Evolutionary conservation across 2,329 filamentous ascomycete species (phyloP).

Genomic region (Blastomyces gilchristii): DNA sequence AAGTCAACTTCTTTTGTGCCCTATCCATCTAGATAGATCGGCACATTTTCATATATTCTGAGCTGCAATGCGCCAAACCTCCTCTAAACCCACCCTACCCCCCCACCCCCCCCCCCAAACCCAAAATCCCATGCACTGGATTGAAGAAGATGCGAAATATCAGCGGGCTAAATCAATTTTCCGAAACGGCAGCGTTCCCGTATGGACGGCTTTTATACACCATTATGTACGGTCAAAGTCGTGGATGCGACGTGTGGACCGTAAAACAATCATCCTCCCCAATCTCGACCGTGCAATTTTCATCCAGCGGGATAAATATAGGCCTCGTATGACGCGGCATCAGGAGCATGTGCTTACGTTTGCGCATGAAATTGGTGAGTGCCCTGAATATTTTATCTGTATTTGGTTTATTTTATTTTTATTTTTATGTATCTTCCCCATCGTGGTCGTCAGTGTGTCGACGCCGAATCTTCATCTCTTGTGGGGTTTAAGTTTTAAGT

Average conservation of each 20-base stretch:
- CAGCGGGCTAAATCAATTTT: background rate
- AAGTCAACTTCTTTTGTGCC: slow-evolving; percentile 12
- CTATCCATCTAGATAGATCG: background rate
- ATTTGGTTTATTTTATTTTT: background rate
- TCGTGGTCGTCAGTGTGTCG: slow-evolving; percentile 5
- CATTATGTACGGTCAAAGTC: slow-evolving; percentile 36
- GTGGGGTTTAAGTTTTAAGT: background rate
- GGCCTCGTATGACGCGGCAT: slow-evolving; percentile 26
- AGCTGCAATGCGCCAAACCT: background rate
- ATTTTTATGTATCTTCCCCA: background rate
- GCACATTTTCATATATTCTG: background rate
- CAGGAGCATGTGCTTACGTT: slow-evolving; percentile 36
- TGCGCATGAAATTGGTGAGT: slow-evolving; percentile 24
- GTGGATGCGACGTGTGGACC: slow-evolving; percentile 39
- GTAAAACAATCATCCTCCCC: slow-evolving; percentile 39
- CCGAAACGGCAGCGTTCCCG: slow-evolving; percentile 36
- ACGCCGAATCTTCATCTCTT: slow-evolving; percentile 3
- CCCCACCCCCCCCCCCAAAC: background rate
- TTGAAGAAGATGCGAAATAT: background rate
- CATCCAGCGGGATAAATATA: slow-evolving; percentile 39
- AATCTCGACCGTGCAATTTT: slow-evolving; percentile 46
- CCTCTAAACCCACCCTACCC: background rate
- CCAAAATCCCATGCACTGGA: background rate
- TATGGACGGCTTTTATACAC: slow-evolving; percentile 52
- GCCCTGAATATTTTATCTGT: background rate